phyloP scores from a whole-genome alignment of 2,329 filamentous ascomycete genomes.

The Claviceps maximensis region DNA sequence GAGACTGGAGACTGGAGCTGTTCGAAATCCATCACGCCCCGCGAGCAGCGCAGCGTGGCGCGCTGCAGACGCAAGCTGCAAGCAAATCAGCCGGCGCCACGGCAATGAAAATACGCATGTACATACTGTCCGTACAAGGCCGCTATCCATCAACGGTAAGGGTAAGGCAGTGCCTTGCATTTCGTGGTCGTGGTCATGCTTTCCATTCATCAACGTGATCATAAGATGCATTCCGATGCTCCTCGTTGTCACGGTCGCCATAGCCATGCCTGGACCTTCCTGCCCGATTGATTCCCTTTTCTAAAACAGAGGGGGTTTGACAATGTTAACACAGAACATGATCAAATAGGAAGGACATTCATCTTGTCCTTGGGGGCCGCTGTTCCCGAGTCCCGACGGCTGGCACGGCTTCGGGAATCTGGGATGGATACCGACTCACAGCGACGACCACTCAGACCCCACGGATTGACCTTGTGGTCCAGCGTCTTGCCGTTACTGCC shows the following conservation, averaged over 20 bases:
- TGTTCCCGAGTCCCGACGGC: not conserved
- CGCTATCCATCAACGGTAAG: not conserved
- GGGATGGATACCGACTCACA: not conserved
- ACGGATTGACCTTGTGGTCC: constrained; percentile 17
- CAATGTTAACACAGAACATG: no score
- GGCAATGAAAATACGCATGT: not conserved
- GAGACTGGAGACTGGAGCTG: not conserved
- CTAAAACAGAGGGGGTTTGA: not conserved
- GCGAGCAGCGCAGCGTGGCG: not conserved
- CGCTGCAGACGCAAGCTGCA: not conserved
- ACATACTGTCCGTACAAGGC: not conserved
- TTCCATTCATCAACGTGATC: not conserved
- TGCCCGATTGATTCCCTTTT: not conserved
- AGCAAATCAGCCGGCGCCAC: not conserved
- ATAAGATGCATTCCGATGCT: not conserved
- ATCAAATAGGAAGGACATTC: not conserved
- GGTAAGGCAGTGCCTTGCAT: not conserved
- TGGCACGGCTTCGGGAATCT: not conserved
- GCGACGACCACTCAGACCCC: constrained; percentile 18
- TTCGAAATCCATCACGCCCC: not conserved
- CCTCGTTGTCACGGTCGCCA: not conserved
- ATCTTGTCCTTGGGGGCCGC: not conserved
- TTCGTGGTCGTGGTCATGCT: not conserved
- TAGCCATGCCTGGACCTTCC: not conserved
- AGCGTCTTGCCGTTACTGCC: constrained; percentile 10